These are phyloP conservation scores for Rhizopogon vesiculosus DNA, from an alignment of 768 basidiomycete species.

Conservation along the genomic window DNA sequence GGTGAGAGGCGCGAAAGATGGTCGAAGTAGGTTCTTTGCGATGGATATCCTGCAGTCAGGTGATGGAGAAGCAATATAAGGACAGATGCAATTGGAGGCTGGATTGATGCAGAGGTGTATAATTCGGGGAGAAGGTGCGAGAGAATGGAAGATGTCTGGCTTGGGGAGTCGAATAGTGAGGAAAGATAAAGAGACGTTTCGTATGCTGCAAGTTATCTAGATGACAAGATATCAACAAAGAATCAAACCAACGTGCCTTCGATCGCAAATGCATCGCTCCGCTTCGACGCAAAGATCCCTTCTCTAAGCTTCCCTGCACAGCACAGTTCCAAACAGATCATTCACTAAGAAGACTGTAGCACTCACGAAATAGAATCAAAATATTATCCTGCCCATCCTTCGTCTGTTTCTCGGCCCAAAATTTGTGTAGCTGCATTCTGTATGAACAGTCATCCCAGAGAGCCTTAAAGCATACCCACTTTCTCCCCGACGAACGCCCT, in stretches of 20 bases:
- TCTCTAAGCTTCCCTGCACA: conserved; percentile 69
- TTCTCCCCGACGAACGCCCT: conserved; percentile 59
- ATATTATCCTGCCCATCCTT: conserved; percentile 62
- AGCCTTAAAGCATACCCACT: conserved; percentile 50
- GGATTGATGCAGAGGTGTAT: conserved; percentile 28
- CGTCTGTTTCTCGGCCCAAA: conserved; percentile 24
- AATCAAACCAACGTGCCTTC: conserved; percentile 48
- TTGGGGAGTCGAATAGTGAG: conserved; percentile 53
- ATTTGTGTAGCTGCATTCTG: conserved; percentile 6
- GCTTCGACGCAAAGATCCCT: conserved; percentile 57
- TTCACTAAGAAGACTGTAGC: background rate
- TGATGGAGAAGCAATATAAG: conserved; percentile 56
- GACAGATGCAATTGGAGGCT: conserved; percentile 17
- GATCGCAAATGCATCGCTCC: conserved; percentile 56
- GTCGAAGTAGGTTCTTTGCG: conserved; percentile 47
- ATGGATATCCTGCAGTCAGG: conserved; percentile 56
- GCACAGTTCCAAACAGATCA: background rate
- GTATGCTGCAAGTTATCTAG: conserved; percentile 43
- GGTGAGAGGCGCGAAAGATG: conserved; percentile 18
- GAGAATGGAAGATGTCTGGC: conserved; percentile 59
- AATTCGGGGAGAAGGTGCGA: conserved; percentile 52
- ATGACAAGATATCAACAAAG: background rate
- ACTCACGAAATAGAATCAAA: conserved; percentile 69
- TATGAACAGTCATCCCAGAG: conserved; percentile 37
- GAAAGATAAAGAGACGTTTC: conserved; percentile 70